Base-by-base conservation (phyloP, 495 filamentous ascomycete genomes). In the Penicillium canariense region DNA sequence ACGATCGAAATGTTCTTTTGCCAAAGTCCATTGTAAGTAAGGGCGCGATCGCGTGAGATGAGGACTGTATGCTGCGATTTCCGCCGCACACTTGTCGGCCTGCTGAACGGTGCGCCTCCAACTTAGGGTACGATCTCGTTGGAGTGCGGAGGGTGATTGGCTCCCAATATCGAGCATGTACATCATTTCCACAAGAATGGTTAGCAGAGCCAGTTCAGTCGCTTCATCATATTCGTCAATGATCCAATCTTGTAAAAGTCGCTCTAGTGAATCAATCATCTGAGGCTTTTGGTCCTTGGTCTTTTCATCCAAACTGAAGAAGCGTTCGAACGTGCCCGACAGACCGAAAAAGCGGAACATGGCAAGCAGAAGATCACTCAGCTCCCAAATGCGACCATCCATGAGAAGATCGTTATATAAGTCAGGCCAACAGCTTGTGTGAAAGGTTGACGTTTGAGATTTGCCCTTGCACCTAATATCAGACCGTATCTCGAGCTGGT, bases 21-120 rank as follows among this genome's bases (percentile, higher is more conserved):
- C 52, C 36, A 60, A 34, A 27, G 54, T 46, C 48, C 59, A 45
- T 52, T 48, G 31, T 34, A 61, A 5, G 22, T 59, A 50, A 11
- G 53, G 46, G 8, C 53, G 53, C 9, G 53, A 38, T 40, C 42
- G n/a, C 28, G 20, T 32, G 14, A 55, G 44, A 23, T 50, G 27
- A 1, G 52, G 52, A 22, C 39, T 36, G 32, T 49, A 20, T 14
- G 40, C 31, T 50, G 40, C 15, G 30, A 55, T 36, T 3, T 27
- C 9, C 0, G 23, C 39, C 40, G 38, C 28, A 42, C 35, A 43
- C 12, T 43, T 17, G 2, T 43, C 20, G 11, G 39, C 39, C 20
- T 43, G 39, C 25, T 43, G 39, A 23, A 26, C 20, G 7, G 17
- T 23, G 39, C 39, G 20, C 5, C 4, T 1, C 20, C 22, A 23